phyloP scores from a whole-genome alignment of 768 basidiomycete genomes.

The Boletus sensibilis region DNA sequence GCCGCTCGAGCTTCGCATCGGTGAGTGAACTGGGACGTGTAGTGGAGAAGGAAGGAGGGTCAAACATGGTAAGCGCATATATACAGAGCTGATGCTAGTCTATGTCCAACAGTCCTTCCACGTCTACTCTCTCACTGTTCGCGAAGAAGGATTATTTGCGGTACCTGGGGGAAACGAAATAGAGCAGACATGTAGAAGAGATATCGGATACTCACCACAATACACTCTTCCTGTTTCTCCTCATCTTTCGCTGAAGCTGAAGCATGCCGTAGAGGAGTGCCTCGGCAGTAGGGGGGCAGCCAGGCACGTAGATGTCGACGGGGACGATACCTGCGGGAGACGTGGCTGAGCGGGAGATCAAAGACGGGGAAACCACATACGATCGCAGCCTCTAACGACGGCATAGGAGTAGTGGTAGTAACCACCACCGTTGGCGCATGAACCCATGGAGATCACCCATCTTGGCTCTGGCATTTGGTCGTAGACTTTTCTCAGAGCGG shows the following conservation, averaged over 20 bases:
- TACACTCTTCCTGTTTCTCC: slow-evolving; percentile 80
- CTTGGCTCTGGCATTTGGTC: slow-evolving; percentile 99
- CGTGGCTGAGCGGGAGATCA: slow-evolving; percentile 9
- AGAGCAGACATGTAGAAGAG: background rate
- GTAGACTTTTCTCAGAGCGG: slow-evolving; percentile 93
- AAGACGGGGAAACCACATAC: slow-evolving; percentile 45
- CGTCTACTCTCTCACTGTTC: background rate
- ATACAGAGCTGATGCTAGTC: slow-evolving; percentile 27
- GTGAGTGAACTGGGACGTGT: slow-evolving; percentile 2
- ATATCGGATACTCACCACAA: slow-evolving; percentile 59
- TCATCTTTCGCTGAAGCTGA: slow-evolving; percentile 95
- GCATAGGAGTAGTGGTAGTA: slow-evolving; percentile 99
- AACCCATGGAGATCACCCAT: slow-evolving; percentile 99
- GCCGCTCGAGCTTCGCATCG: background rate
- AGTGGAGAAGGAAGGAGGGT: slow-evolving; percentile 1
- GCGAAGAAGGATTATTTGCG: slow-evolving; percentile 21
- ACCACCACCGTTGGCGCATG: slow-evolving; percentile 97
- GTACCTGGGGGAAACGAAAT: slow-evolving; percentile 21
- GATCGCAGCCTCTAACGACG: slow-evolving; percentile 96
- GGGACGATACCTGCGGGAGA: slow-evolving; percentile 81
- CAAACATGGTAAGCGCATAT: slow-evolving; percentile 12
- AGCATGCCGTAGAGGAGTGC: slow-evolving; percentile 96
- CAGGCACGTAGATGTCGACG: slow-evolving; percentile 97
- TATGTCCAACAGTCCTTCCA: slow-evolving; percentile 16
- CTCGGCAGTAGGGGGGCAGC: slow-evolving; percentile 94